phyloP scores from a whole-genome alignment of 257 asterid genomes.

The Fraxinus cuspidata region DNA sequence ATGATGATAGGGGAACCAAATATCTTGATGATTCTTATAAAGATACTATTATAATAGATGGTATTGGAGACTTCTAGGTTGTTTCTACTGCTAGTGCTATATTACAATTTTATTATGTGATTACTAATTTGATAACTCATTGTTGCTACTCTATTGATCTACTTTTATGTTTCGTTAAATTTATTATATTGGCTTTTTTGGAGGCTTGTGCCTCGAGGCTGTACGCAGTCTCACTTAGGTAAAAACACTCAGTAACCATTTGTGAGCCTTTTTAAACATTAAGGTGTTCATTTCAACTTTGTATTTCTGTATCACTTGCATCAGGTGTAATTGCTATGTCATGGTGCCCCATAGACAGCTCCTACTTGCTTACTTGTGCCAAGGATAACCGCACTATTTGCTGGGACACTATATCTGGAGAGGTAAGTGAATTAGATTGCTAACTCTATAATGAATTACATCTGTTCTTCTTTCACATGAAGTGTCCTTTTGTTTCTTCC shows the following conservation, averaged over 20 bases:
- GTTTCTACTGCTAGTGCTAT: neutral
- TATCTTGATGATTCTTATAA: neutral
- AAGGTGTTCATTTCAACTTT: neutral
- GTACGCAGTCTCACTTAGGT: neutral
- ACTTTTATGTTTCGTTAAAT: neutral
- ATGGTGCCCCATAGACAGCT: constrained; percentile 95
- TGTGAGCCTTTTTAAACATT: neutral
- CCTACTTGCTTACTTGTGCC: constrained; percentile 93
- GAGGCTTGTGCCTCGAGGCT: neutral
- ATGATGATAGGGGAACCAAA: neutral
- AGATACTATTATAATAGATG: neutral
- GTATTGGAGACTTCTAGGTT: neutral
- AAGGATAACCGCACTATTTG: constrained; percentile 99
- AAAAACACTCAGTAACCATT: neutral
- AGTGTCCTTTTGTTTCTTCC: constrained; percentile 7
- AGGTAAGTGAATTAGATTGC: constrained; percentile 50
- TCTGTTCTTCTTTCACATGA: constrained; percentile 7
- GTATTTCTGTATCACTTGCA: constrained; percentile 16
- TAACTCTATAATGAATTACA: neutral
- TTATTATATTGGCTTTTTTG: neutral
- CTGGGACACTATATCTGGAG: constrained; percentile 91
- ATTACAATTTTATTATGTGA: neutral
- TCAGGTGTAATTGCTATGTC: constrained; percentile 98
- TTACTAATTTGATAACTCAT: neutral
- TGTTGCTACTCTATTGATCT: neutral